Percentiles rank a stretch among this genome's conserved stretches.
phyloP scores from a whole-genome alignment of 495 filamentous ascomycete genomes.

The Penicillium roqueforti region DNA sequence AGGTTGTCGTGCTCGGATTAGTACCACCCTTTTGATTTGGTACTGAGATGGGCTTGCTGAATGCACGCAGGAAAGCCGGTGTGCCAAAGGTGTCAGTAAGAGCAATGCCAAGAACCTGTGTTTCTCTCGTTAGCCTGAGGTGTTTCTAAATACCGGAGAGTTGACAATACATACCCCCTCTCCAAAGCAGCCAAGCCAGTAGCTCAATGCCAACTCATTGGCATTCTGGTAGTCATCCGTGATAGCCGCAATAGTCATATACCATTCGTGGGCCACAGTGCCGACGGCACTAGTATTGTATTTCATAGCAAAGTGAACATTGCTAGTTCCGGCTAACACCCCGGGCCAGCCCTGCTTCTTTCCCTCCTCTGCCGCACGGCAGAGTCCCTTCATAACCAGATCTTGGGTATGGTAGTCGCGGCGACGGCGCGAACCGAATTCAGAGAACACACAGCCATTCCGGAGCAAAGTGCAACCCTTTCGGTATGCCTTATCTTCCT shows the following conservation, averaged over 20 bases:
- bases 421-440: slow-evolving; percentile 85
- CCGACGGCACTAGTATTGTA: slow-evolving; percentile 78
- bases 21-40: slow-evolving; percentile 14
- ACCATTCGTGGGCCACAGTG: slow-evolving; percentile 98
- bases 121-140: slow-evolving; percentile 4
- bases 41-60: slow-evolving; percentile 55
- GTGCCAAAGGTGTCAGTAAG: slow-evolving; percentile 98
- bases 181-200: slow-evolving; percentile 91
- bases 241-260: slow-evolving; percentile 95
- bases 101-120: slow-evolving; percentile 75
- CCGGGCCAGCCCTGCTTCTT: slow-evolving; percentile 59
- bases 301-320: slow-evolving; percentile 95
- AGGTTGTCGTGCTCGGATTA: slow-evolving; percentile 45
- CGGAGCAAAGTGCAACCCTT: slow-evolving; percentile 76
- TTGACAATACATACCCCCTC: slow-evolving; percentile 56
- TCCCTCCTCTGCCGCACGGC: slow-evolving; percentile 65
- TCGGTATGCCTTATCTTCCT: slow-evolving; percentile 73
- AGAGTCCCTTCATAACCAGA: slow-evolving; percentile 78
- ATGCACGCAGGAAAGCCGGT: slow-evolving; percentile 79
- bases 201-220: slow-evolving; percentile 73
- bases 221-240: slow-evolving; percentile 78
- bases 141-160: background rate
- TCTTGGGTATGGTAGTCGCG: slow-evolving; percentile 95
- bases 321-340: slow-evolving; percentile 82
- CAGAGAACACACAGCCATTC: slow-evolving; percentile 82